Evolutionary conservation across 2,329 filamentous ascomycete genomes (phyloP), one percentile per base, ranked within the genome.

Genomic region (Aureobasidium pullulans): DNA sequence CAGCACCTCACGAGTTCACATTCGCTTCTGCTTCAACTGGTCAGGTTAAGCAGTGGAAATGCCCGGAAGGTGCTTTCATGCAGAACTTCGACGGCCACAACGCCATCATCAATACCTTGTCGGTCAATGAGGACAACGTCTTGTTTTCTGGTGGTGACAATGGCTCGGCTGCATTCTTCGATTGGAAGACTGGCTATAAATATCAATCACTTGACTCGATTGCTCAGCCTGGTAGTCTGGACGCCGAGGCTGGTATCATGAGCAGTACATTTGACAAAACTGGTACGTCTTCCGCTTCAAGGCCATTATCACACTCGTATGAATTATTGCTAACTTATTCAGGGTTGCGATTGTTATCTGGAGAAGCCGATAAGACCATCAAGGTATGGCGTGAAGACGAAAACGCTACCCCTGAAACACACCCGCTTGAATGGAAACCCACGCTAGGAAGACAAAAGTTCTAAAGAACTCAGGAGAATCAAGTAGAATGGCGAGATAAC

Each of bases 1-100:
- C 87, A 3, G 94, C 99, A 70, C 94, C 95, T 0, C 85, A 84
- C 62, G 94, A 99, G 73, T 99, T 96, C 71, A 99, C 95, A 0
- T 99, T 99, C 71, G 94, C 94, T 4, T 92, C 85, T 62, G 94
- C 88, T 44, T 96, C 90, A 68, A 92, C 93, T 0, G 88, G 89
- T 28, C 92, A 89, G 71, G 96, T 99, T 76, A 99, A 99, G 79
- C 94, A 99, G 76, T 99, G 94, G 93, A 96, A 97, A 73, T 97
- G 92, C 66, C 95, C 95, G 1, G 91, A 96, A 71, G 95, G 93
- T 39, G 90, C 90, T 15, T 97, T 99, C 71, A 99, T 99, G 94
- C 92, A 96, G 73, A 97, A 97, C 71, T 97, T 97, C 69, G 90
- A 96, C 44, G 93, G 93, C 4, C 93, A 97, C 70, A 96, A 96